These are phyloP conservation scores for Boletus barrowsii DNA, from an alignment of 768 basidiomycete genomes.

Conservation along the genomic window DNA sequence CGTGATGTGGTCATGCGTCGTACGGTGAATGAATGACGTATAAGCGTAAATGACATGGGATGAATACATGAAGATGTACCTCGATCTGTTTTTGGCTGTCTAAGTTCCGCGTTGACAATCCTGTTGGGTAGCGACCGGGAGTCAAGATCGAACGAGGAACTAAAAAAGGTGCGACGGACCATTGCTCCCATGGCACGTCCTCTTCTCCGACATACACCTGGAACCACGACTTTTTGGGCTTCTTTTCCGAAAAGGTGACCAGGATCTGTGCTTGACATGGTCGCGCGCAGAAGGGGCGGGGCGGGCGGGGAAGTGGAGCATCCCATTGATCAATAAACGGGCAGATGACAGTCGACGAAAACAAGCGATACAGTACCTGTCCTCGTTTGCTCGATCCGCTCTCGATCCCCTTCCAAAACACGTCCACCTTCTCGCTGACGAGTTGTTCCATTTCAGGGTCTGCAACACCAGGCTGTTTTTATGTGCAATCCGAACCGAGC, in stretches of 20 bases:
- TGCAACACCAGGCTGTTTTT: conserved; percentile 66
- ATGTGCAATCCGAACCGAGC: neutral
- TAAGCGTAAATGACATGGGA: neutral
- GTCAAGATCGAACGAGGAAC: neutral
- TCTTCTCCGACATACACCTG: conserved; percentile 69
- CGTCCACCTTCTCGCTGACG: conserved; percentile 72
- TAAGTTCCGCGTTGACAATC: conserved; percentile 77
- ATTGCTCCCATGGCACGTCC: conserved; percentile 86
- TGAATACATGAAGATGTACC: conserved; percentile 35
- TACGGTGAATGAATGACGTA: neutral
- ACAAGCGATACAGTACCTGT: conserved; percentile 43
- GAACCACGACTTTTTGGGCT: conserved; percentile 78
- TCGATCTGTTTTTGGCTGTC: conserved; percentile 64
- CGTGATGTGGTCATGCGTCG: neutral
- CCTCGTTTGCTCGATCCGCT: conserved; percentile 59
- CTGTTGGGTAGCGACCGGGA: conserved; percentile 33
- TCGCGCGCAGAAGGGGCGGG: neutral
- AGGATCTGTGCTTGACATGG: conserved; percentile 40
- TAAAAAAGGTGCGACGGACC: conserved; percentile 40
- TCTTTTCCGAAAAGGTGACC: conserved; percentile 75
- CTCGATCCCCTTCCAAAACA: conserved; percentile 78
- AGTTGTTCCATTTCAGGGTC: conserved; percentile 70
- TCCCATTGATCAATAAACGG: conserved; percentile 19
- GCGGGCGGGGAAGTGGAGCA: too few relatives aligned
- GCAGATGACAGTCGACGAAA: neutral